Conservation (phyloP, 257 asterid species). For the Jacaranda copaia region DNA sequence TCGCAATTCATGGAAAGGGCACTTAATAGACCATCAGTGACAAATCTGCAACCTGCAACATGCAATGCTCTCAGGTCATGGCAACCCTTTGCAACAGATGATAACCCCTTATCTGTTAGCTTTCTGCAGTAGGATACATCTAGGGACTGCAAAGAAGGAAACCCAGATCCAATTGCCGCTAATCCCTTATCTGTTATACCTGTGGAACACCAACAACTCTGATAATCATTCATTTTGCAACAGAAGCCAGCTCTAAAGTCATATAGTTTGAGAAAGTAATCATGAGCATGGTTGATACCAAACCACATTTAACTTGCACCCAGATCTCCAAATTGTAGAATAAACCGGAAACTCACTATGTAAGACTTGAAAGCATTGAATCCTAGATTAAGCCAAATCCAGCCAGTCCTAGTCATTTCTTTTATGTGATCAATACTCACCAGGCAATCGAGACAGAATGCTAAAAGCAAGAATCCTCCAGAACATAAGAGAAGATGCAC, state of each 20-base stretch:
- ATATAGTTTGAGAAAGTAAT: constrained; percentile 18
- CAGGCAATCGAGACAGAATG: not conserved
- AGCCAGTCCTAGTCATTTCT: not conserved
- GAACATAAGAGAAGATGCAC: not conserved
- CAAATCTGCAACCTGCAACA: constrained; percentile 78
- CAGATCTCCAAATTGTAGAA: constrained; percentile 4
- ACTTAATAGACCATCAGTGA: constrained; percentile 64
- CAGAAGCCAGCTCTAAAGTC: constrained; percentile 20
- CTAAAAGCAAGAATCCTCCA: not conserved
- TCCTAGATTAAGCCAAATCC: not conserved
- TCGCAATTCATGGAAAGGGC: constrained; percentile 78
- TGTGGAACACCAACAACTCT: constrained; percentile 42
- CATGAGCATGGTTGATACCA: not conserved
- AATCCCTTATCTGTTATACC: constrained; percentile 89
- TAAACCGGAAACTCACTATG: not conserved
- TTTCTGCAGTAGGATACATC: constrained; percentile 92
- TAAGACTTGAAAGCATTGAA: constrained; percentile 10
- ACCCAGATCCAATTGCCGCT: constrained; percentile 67
- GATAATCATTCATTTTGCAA: constrained; percentile 18
- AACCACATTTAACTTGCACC: constrained; percentile 21
- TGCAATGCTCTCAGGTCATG: constrained; percentile 67
- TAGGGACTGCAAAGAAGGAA: constrained; percentile 68
- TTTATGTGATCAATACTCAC: constrained; percentile 2
- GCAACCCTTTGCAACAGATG: constrained; percentile 77
- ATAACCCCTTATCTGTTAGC: constrained; percentile 82